Base-by-base conservation (phyloP, 2,329 filamentous ascomycete species). In the Knufia fluminis region DNA sequence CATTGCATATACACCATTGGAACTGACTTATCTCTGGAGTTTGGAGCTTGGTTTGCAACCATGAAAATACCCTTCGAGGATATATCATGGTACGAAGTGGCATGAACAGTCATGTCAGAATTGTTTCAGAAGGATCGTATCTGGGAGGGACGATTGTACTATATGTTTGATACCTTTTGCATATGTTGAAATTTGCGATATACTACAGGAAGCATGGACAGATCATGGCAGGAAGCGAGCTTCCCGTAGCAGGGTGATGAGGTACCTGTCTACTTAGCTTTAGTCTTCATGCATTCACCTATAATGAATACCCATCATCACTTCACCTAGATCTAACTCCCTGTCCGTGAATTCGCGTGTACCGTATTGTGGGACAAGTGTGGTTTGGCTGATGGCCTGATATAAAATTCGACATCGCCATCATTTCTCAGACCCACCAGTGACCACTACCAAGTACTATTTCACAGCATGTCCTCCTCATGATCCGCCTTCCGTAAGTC, bases 131-230 rank as follows among this genome's bases (percentile, higher is more conserved):
- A 22, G 38, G 38, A 24, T n/a, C n/a, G 10, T 14, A 36, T 14
- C 33, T 26, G 44, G 44, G 32, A 46, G 44, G 44, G 23, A 23
- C 4, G 10, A 23, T 46, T 46, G 44, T 46, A 46, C 19, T 39
- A 46, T 46, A 46, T 46, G 20, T 46, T 46, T 41, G 38, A 41
- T 41, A 23, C 10, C 22, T 16, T 16, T 24, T 36, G 44, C 33
- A 36, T 46, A 46, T 36, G 31, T 20, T 38, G 14, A 32, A 22
- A 41, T 41, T 41, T n/a, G n/a, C 22, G 44, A 39, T 46, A 24
- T 46, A 46, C 38, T 38, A 24, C 22, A 16, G 17, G 32, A 28
- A 39, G 22, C 16, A 32, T 9, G 42, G 32, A 23, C 19, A 22
- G 44, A 22, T 24, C 32, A 24, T 14, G 8, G n/a, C 22, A 24